These are phyloP conservation scores for Populus hybrid DNA, from an alignment of 441 rosid genomes.

Conservation along the genomic window DNA sequence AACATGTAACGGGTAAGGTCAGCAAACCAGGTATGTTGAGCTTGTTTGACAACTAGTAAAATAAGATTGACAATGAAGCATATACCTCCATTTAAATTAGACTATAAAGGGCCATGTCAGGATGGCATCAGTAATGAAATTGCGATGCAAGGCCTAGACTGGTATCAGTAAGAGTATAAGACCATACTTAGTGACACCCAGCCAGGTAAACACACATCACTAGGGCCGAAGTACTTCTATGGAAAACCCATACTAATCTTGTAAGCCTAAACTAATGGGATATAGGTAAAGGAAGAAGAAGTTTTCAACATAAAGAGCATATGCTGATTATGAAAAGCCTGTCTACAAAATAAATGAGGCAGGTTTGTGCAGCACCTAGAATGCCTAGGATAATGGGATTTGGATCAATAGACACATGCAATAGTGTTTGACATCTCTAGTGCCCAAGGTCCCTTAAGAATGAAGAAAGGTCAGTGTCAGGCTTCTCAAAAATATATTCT, in stretches of 20 bases:
- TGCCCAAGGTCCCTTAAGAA: too few relatives aligned
- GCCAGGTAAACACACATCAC: background rate
- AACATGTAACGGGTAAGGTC: background rate
- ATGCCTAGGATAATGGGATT: too few relatives aligned
- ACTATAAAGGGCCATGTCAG: background rate
- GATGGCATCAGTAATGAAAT: background rate
- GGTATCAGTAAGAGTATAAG: background rate
- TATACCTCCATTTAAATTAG: background rate
- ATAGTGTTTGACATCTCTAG: too few relatives aligned
- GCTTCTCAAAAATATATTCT: too few relatives aligned
- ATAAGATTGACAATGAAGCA: background rate
- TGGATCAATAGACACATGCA: too few relatives aligned
- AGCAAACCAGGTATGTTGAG: background rate
- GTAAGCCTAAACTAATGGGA: too few relatives aligned
- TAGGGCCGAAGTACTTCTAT: background rate
- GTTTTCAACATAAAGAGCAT: too few relatives aligned
- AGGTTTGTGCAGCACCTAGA: too few relatives aligned
- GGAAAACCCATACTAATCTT: background rate
- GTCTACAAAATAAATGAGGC: too few relatives aligned
- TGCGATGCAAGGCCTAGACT: background rate
- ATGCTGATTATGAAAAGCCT: too few relatives aligned
- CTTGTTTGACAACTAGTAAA: background rate
- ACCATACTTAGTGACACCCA: background rate
- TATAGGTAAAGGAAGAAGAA: too few relatives aligned
- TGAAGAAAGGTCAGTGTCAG: too few relatives aligned